A percentile compares a stretch with the other conserved stretches of the same genome.
These are phyloP conservation scores for Bacidia gigantensis DNA, from an alignment of 495 filamentous ascomycete genomes.

Conservation along the genomic window DNA sequence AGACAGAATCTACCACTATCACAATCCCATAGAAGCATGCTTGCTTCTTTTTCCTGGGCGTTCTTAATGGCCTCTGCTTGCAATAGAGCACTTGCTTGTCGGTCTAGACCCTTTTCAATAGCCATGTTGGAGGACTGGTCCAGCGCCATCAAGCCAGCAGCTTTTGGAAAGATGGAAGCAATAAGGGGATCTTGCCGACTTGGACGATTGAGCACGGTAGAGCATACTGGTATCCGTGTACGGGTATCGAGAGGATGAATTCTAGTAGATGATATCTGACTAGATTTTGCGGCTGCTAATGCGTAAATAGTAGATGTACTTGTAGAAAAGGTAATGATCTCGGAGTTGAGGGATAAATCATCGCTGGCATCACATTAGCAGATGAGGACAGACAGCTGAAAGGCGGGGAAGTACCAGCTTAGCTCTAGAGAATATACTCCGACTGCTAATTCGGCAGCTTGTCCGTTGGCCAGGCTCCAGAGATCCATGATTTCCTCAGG, in stretches of 20 bases:
- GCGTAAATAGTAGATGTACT: conserved; percentile 14
- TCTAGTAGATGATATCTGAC: conserved; percentile 11
- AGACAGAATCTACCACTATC: conserved; percentile 15
- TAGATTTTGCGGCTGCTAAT: conserved; percentile 11
- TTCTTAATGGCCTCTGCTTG: conserved; percentile 17
- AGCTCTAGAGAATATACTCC: conserved; percentile 9
- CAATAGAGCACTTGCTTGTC: conserved; percentile 15
- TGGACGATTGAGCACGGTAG: conserved; percentile 9
- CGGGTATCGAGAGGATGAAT: conserved; percentile 12
- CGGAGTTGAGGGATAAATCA: conserved; percentile 9
- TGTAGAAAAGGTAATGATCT: conserved; percentile 19
- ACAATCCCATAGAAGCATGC: conserved; percentile 16
- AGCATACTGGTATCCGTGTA: conserved; percentile 14
- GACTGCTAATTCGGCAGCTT: conserved; percentile 11
- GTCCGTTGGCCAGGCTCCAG: conserved; percentile 19
- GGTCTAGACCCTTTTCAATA: conserved; percentile 13
- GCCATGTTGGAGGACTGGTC: conserved; percentile 17
- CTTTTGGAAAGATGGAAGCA: conserved; percentile 17
- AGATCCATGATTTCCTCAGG: conserved; percentile 13
- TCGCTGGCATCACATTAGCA: conserved; percentile 10
- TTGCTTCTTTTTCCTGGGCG: conserved; percentile 16
- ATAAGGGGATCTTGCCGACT: conserved; percentile 13
- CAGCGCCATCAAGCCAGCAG: conserved; percentile 18
- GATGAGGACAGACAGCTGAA: background rate
- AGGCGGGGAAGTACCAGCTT: conserved; percentile 13